phyloP scores from a whole-genome alignment of 441 rosid species.

The Populus hybrid region DNA sequence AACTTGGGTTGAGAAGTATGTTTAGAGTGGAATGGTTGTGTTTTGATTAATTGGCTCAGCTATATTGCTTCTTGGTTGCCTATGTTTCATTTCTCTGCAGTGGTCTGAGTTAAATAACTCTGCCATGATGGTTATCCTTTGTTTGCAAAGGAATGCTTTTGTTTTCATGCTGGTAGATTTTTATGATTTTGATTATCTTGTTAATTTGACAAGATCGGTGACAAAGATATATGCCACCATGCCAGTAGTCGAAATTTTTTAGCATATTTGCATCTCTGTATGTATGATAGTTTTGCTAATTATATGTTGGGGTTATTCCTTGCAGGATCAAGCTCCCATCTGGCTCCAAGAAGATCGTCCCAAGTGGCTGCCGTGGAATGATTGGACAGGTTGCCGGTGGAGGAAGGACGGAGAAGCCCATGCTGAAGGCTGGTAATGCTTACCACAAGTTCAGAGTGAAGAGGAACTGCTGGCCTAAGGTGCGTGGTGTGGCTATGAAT shows the following conservation, averaged over 20 bases:
- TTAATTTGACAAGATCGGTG: too few species aligned
- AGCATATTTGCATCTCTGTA: too few species aligned
- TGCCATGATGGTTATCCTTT: not conserved
- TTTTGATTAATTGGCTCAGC: not conserved
- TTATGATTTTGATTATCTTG: too few species aligned
- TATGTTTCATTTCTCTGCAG: not conserved
- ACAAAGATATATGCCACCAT: too few species aligned
- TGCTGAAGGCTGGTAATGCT: slow-evolving; percentile 89
- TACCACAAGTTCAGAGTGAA: slow-evolving; percentile 89
- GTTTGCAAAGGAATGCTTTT: too few species aligned
- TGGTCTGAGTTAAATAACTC: not conserved
- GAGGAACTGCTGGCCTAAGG: slow-evolving; percentile 99
- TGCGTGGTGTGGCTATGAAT: slow-evolving; percentile 98
- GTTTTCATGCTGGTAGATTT: not conserved
- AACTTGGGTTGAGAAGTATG: not conserved
- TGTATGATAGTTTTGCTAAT: not conserved
- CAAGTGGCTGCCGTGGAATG: slow-evolving; percentile 79
- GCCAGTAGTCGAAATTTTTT: too few species aligned
- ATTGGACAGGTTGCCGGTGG: slow-evolving; percentile 87
- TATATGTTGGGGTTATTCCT: not conserved
- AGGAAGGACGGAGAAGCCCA: slow-evolving; percentile 93
- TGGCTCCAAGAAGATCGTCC: slow-evolving; percentile 73
- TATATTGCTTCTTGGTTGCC: not conserved
- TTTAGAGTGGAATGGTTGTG: not conserved
- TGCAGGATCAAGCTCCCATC: slow-evolving; percentile 74